Percentiles rank a stretch among this genome's conserved stretches.
Conservation (phyloP, 2,329 filamentous ascomycete species). For the Cercospora sp. region DNA sequence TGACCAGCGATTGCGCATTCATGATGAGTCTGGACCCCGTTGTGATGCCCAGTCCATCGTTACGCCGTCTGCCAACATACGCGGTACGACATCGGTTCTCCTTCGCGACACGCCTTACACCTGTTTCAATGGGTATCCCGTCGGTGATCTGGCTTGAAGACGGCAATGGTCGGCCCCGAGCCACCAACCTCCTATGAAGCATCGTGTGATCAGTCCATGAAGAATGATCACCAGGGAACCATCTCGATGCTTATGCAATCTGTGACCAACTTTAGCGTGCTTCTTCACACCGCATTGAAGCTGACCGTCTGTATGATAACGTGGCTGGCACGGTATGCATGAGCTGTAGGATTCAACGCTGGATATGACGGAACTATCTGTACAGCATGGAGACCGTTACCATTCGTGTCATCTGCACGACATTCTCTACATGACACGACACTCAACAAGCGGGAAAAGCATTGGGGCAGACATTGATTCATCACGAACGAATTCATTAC, state of each 20-base stretch:
- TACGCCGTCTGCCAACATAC: background rate
- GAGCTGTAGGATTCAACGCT: too few relatives aligned
- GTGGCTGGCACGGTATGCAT: background rate
- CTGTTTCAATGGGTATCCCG: background rate
- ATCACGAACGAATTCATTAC: background rate
- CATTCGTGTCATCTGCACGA: too few relatives aligned
- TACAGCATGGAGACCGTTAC: too few relatives aligned
- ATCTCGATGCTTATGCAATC: background rate
- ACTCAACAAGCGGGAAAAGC: too few relatives aligned
- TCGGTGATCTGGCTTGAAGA: background rate
- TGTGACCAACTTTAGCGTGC: background rate
- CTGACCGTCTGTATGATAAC: background rate
- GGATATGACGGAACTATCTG: too few relatives aligned
- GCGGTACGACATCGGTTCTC: background rate
- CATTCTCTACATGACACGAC: too few relatives aligned
- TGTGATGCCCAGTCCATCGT: background rate
- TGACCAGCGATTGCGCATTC: background rate
- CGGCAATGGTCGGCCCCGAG: background rate
- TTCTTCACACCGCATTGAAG: background rate
- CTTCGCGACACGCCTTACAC: background rate
- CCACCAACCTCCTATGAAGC: background rate
- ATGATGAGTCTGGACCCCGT: constrained; percentile 1
- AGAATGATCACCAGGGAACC: background rate
- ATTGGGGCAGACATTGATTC: too few relatives aligned
- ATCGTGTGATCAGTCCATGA: background rate